A percentile compares a stretch with the other conserved stretches of the same genome.
Evolutionary conservation across 2,329 filamentous ascomycete species (phyloP).

Genomic region (Beauveria sp.): DNA sequence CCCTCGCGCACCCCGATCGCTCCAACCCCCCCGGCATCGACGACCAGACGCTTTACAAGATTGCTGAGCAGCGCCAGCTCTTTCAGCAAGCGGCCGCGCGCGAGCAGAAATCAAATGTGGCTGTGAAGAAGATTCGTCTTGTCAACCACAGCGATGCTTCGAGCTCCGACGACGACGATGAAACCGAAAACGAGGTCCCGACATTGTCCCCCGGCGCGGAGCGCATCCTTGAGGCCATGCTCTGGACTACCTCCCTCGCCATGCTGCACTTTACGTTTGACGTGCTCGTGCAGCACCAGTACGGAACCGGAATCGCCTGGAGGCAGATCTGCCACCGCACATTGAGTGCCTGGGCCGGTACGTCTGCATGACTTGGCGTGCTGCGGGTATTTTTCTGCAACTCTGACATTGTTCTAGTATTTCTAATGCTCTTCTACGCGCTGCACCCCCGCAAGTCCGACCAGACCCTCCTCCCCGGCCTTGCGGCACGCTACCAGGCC

Average conservation of each 20-base stretch:
- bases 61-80: conserved; percentile 59
- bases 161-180: conserved; percentile 23
- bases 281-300: conserved; percentile 72
- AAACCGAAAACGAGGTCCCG: conserved; percentile 17
- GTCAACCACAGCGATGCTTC: conserved; percentile 18
- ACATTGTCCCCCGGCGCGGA: conserved; percentile 39
- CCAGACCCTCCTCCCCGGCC: conserved; percentile 40
- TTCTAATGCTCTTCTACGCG: conserved; percentile 46
- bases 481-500: conserved; percentile 39
- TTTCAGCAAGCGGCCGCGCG: conserved; percentile 40
- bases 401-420: conserved; percentile 33
- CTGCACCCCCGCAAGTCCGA: conserved; percentile 47
- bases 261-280: conserved; percentile 74
- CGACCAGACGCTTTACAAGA: conserved; percentile 62
- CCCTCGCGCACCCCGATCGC: conserved; percentile 54
- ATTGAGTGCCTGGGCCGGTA: conserved; percentile 45
- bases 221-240: conserved; percentile 44
- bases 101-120: conserved; percentile 18
- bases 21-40: conserved; percentile 42
- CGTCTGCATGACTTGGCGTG: conserved; percentile 13
- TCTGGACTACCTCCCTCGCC: conserved; percentile 55
- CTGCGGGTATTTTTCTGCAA: too few relatives aligned
- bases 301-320: conserved; percentile 60
- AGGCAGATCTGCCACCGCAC: conserved; percentile 44
- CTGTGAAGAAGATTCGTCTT: conserved; percentile 6